Evolutionary conservation across 352 stramenopile genomes (phyloP).

Genomic region (Globisporangium irregulare): DNA sequence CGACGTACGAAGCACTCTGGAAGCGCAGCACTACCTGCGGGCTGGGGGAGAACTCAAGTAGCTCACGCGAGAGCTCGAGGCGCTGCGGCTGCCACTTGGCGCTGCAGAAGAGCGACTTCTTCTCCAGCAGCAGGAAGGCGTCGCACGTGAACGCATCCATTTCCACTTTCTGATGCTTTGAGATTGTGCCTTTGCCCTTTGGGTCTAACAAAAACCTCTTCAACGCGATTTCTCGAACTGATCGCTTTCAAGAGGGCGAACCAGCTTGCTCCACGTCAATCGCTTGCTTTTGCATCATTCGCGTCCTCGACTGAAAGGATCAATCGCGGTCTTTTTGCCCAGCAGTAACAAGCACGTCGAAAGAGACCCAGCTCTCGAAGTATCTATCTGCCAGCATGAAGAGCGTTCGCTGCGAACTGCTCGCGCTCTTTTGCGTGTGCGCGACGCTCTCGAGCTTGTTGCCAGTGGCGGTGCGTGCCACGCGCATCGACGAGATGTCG

Average conservation of each 20-base stretch:
- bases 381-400: constrained; percentile 5
- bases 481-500: constrained; percentile 61
- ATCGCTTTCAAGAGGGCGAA: not conserved
- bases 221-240: not conserved
- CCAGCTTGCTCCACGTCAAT: not conserved
- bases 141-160: not conserved
- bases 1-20: constrained; percentile 25
- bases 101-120: constrained; percentile 33
- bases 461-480: constrained; percentile 7
- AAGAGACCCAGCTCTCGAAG: not conserved
- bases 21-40: constrained; percentile 35
- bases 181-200: too few relatives aligned
- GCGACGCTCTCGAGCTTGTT: constrained; percentile 29
- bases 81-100: constrained; percentile 30
- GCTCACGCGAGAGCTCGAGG: constrained; percentile 20
- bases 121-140: constrained; percentile 36
- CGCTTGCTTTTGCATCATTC: not conserved
- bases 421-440: constrained; percentile 28
- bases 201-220: too few relatives aligned
- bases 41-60: constrained; percentile 30
- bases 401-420: constrained; percentile 16
- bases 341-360: not conserved
- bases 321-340: not conserved
- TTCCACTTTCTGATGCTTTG: not conserved
- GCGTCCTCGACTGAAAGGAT: not conserved